Conservation (phyloP, 2,329 filamentous ascomycete genomes). For the Clarireedia monteithiana region DNA sequence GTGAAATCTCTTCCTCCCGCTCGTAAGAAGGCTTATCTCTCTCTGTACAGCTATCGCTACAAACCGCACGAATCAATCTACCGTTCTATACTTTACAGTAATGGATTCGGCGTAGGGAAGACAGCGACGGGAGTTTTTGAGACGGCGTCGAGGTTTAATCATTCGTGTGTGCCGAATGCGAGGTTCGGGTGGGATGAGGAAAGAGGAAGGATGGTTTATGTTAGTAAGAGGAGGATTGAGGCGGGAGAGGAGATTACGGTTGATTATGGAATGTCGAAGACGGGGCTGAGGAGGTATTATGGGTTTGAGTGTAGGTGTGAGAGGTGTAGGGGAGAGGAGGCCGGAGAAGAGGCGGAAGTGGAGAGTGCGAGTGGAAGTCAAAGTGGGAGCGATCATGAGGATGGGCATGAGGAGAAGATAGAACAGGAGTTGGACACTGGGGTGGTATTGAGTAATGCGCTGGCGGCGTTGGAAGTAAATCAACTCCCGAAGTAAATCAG, state of each 20-base stretch:
- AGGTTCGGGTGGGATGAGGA: conserved; percentile 17
- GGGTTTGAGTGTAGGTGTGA: conserved; percentile 25
- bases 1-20: conserved; percentile 14
- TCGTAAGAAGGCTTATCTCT: conserved; percentile 10
- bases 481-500: too few relatives aligned
- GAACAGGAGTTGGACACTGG: too few relatives aligned
- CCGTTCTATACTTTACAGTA: conserved; percentile 19
- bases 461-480: too few relatives aligned
- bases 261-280: conserved; percentile 22
- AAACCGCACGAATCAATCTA: conserved; percentile 12
- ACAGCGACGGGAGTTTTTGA: conserved; percentile 20
- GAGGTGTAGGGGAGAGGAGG: neutral
- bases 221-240: conserved; percentile 16
- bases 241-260: conserved; percentile 24
- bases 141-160: conserved; percentile 14
- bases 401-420: too few relatives aligned
- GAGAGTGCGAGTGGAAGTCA: too few relatives aligned
- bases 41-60: conserved; percentile 12
- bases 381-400: too few relatives aligned
- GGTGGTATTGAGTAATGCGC: too few relatives aligned
- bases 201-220: conserved; percentile 18
- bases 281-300: conserved; percentile 18
- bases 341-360: neutral
- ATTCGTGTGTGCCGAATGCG: conserved; percentile 19
- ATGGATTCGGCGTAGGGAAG: conserved; percentile 19